phyloP scores from a whole-genome alignment of 176 grass and related monocot genomes.

The Oryza officinalis region DNA sequence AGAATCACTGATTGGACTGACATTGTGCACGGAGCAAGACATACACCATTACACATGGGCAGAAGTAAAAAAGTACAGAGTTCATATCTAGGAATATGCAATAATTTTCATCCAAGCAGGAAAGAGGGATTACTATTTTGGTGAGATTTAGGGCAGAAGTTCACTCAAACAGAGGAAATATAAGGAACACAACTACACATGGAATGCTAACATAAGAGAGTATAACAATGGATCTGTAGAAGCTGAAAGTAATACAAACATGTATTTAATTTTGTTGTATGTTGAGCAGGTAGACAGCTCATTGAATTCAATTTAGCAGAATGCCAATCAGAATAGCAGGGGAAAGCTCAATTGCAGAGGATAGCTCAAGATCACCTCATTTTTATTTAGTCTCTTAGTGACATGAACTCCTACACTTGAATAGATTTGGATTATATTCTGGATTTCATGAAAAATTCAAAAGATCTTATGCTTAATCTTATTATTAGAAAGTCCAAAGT shows the following conservation, averaged over 20 bases:
- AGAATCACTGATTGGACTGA: constrained; percentile 10
- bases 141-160: background rate
- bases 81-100: background rate
- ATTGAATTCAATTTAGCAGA: background rate
- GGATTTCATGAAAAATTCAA: background rate
- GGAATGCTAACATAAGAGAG: background rate
- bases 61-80: constrained; percentile 2
- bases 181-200: background rate
- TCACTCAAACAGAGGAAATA: background rate
- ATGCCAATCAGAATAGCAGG: background rate
- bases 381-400: background rate
- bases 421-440: background rate
- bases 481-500: background rate
- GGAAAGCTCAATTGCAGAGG: background rate
- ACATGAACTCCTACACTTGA: background rate
- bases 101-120: constrained; percentile 1
- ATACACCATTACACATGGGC: background rate
- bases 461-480: background rate
- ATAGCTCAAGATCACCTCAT: background rate
- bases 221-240: background rate
- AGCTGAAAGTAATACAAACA: background rate
- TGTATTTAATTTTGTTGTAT: background rate
- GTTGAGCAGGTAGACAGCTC: background rate
- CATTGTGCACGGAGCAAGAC: constrained; percentile 12
- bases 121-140: constrained; percentile 3